Percentiles rank a stretch among this genome's conserved stretches.
Evolutionary conservation across 2,329 filamentous ascomycete species (phyloP).

Genomic region (Fusarium tjaetaba): DNA sequence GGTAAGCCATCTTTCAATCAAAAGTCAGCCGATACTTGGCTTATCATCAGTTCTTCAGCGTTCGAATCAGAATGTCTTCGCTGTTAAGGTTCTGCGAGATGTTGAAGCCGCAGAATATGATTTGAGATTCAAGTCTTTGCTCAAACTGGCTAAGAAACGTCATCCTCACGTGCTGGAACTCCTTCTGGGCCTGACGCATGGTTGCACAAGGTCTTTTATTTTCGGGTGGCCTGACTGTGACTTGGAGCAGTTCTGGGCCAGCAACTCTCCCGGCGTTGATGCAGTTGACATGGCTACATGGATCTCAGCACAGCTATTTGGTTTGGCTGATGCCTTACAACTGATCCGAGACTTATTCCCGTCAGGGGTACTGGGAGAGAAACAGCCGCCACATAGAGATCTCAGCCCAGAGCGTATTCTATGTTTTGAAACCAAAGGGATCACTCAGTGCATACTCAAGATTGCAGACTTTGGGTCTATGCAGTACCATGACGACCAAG

Average conservation of each 20-base stretch:
- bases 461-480: background rate
- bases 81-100: background rate
- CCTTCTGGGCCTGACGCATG: background rate
- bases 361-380: background rate
- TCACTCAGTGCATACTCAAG: background rate
- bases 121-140: background rate
- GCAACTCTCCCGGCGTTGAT: background rate
- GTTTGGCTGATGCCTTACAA: background rate
- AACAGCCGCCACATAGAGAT: background rate
- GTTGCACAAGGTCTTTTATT: background rate
- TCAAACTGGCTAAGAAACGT: rapidly evolving
- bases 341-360: background rate
- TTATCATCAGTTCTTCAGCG: background rate
- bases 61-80: background rate
- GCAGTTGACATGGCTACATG: background rate
- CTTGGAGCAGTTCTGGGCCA: background rate
- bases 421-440: background rate
- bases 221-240: background rate
- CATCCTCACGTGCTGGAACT: background rate
- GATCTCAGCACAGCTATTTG: background rate
- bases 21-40: rapidly evolving
- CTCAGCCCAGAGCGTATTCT: background rate
- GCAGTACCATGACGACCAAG: background rate
- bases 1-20: background rate
- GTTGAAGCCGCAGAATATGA: background rate